These are phyloP conservation scores for Candida easanensis DNA, from an alignment of 805 yeast species.

Conservation along the genomic window DNA sequence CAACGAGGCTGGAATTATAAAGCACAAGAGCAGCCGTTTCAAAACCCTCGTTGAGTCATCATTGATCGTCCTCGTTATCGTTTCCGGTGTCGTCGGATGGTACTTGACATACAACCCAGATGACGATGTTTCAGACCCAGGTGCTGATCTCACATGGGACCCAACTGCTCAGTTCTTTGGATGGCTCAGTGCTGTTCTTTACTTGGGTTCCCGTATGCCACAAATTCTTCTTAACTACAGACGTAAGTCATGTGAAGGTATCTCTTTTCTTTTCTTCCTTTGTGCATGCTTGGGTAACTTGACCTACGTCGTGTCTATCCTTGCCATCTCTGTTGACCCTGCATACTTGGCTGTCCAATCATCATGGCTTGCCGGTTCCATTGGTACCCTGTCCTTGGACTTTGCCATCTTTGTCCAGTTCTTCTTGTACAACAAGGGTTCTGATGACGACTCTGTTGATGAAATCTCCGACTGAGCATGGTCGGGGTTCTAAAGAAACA, in stretches of 20 bases:
- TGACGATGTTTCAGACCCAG: constrained; percentile 24
- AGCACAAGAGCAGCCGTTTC: constrained; percentile 19
- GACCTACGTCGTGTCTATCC: constrained; percentile 84
- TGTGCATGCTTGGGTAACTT: constrained; percentile 94
- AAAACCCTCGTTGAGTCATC: constrained; percentile 30
- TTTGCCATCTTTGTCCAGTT: constrained; percentile 83
- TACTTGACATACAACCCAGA: constrained; percentile 55
- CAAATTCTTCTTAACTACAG: constrained; percentile 83
- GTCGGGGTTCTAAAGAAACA: too few species aligned
- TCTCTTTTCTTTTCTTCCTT: constrained; percentile 86
- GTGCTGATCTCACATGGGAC: constrained; percentile 57
- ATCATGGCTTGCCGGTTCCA: constrained; percentile 89
- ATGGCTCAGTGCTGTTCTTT: constrained; percentile 66
- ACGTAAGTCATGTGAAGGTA: constrained; percentile 93
- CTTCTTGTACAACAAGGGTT: constrained; percentile 55
- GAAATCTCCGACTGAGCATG: constrained; percentile 6
- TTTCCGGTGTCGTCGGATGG: constrained; percentile 90
- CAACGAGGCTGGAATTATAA: constrained; percentile 4
- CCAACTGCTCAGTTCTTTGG: constrained; percentile 87
- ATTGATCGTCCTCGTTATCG: constrained; percentile 63
- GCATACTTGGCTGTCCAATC: constrained; percentile 77
- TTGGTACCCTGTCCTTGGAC: constrained; percentile 84
- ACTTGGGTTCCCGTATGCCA: constrained; percentile 88
- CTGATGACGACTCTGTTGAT: constrained; percentile 18
- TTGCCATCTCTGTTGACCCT: constrained; percentile 68